Base-by-base conservation (phyloP, 1,284 basidiomycete species). In the Ceratobasidium sp. region DNA sequence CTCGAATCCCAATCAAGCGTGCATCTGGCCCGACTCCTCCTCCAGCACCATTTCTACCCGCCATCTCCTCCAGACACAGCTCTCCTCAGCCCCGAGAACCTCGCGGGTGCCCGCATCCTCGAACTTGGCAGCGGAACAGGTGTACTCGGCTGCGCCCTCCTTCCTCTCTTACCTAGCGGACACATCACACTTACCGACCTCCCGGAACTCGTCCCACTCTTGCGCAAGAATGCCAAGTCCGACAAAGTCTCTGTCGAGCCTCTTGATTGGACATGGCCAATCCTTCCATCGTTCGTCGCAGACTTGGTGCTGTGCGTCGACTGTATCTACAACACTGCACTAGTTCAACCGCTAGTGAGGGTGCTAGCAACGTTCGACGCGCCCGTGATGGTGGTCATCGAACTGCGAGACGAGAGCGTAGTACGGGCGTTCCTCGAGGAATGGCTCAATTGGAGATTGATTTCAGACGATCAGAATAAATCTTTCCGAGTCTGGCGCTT, bases 101-200 rank as follows among this genome's bases (percentile, higher is more conserved):
- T 90, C 17, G 77, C 80, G 47, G 76, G 81, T 22, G 83, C 87
- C 8, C 86, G 87, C 78, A 85, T 95, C 19, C 81, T 96, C 22
- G 94, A 96, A 81, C 87, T 96, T 31, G 94, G 94, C 8, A 87
- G 93, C 19, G 94, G 95, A 0, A 96, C 93, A 0, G 95, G 95
- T 17, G 83, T 96, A 2, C 86, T 96, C 1, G 86, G 89, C 66
- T 81, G 93, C 44, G 86, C 89, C 0, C 83, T 96, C n/a, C 85
- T 89, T 1, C 88, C 89, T 0, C 82, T 92, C 14, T 89, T 91
- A 31, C 47, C 66, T 8, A 47, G n/a, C 44, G 82, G 81, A 0
- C 84, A 81, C 1, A 96, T 93, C 80, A 93, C 90, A 0, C 89
- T 87, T 0, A 95, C 93, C 1, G 95, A 97, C 80, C 87, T 91